Evolutionary conservation across 345 rosid species (phyloP).

Genomic region (Orychophragmus violaceus): DNA sequence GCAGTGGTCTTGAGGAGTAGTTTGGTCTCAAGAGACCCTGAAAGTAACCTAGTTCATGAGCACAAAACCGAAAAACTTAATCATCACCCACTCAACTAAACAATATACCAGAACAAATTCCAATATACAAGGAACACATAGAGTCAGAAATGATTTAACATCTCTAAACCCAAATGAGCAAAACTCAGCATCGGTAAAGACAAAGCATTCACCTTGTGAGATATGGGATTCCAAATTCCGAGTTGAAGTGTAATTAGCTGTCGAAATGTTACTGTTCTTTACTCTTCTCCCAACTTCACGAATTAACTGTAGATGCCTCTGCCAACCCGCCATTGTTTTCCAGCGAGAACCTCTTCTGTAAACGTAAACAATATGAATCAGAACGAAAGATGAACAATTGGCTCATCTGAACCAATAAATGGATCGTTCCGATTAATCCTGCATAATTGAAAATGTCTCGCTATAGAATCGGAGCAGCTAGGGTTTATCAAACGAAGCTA

Average conservation of each 20-base stretch:
- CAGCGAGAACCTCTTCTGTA: neutral
- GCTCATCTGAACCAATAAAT: neutral
- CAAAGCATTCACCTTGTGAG: constrained; percentile 23
- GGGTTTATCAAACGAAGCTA: constrained; percentile 2
- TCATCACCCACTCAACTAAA: constrained; percentile 1
- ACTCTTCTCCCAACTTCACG: constrained; percentile 42
- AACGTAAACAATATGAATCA: neutral
- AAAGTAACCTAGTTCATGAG: constrained; percentile 37
- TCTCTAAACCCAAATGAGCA: constrained; percentile 3
- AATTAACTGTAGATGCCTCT: constrained; percentile 51
- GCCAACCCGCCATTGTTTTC: constrained; percentile 66
- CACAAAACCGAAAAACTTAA: neutral
- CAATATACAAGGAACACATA: neutral
- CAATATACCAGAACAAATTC: neutral
- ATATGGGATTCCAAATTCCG: constrained; percentile 27
- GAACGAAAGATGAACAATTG: neutral
- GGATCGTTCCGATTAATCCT: neutral
- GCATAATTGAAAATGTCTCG: neutral
- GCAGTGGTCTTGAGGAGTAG: constrained; percentile 40
- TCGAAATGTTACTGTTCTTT: constrained; percentile 31
- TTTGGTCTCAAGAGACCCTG: constrained; percentile 41
- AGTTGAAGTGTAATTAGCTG: constrained; percentile 26
- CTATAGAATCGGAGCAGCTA: neutral
- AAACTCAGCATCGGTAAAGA: neutral
- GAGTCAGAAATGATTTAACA: neutral